These are phyloP conservation scores for Penicillium longicatenatum DNA, from an alignment of 495 filamentous ascomycete species.

Conservation along the genomic window DNA sequence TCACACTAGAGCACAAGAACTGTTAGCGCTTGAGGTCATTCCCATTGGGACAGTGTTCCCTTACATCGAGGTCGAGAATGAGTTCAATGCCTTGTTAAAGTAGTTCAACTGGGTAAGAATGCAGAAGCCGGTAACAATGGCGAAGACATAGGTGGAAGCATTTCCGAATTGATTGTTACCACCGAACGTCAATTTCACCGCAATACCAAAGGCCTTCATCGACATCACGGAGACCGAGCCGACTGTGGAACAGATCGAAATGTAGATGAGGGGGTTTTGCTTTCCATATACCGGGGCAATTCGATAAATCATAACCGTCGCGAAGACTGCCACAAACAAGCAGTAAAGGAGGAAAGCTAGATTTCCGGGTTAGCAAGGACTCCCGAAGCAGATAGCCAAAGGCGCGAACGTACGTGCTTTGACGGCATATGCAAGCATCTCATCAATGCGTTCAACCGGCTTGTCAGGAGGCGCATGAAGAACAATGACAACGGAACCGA, in stretches of 20 bases:
- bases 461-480: constrained; percentile 94
- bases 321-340: constrained; percentile 72
- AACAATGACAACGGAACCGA: constrained; percentile 96
- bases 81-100: constrained; percentile 97
- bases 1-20: constrained; percentile 65
- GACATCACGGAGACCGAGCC: constrained; percentile 98
- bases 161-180: constrained; percentile 94
- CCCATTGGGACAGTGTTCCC: constrained; percentile 23
- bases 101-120: constrained; percentile 99
- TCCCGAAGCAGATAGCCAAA: neutral
- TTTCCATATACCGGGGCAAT: constrained; percentile 86
- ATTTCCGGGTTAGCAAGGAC: constrained; percentile 1
- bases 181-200: constrained; percentile 85
- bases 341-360: constrained; percentile 88
- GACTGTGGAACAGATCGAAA: constrained; percentile 96
- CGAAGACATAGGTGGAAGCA: constrained; percentile 94
- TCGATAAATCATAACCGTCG: constrained; percentile 92
- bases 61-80: constrained; percentile 96
- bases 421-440: constrained; percentile 85
- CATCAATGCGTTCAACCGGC: constrained; percentile 81
- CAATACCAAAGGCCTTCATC: constrained; percentile 96
- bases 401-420: constrained; percentile 69
- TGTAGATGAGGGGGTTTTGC: constrained; percentile 91
- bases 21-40: neutral
- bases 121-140: constrained; percentile 87